Percentiles rank a stretch among this genome's conserved stretches.
phyloP scores from a whole-genome alignment of 106 monocot genomes.

The Narthecium ossifragum region DNA sequence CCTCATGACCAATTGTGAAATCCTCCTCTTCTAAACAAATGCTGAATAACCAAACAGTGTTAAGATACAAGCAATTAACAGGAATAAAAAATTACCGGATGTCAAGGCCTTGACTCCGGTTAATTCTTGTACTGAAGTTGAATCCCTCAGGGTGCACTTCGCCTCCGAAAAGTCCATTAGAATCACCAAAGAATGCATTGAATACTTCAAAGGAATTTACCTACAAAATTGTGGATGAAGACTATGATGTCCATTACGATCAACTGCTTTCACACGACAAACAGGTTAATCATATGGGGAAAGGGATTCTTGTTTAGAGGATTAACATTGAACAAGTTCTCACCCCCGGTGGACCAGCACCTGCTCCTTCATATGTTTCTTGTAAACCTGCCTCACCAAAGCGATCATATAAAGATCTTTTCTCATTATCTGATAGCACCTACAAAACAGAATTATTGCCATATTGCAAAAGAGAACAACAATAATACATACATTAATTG shows the following conservation, averaged over 20 bases:
- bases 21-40: too few species aligned
- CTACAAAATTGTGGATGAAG: constrained; percentile 28
- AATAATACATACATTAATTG: too few species aligned
- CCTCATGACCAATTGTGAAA: too few species aligned
- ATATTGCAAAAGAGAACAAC: constrained; percentile 14
- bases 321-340: constrained; percentile 5
- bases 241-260: too few species aligned
- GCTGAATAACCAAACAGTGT: too few species aligned
- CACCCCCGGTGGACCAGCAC: constrained; percentile 58
- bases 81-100: constrained; percentile 59
- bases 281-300: neutral
- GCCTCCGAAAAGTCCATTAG: constrained; percentile 62
- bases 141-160: constrained; percentile 42
- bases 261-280: neutral
- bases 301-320: too few species aligned
- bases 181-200: constrained; percentile 73
- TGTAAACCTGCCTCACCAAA: constrained; percentile 73
- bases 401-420: constrained; percentile 87
- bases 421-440: constrained; percentile 96
- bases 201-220: constrained; percentile 92
- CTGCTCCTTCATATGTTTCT: constrained; percentile 42
- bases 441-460: constrained; percentile 33
- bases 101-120: constrained; percentile 42
- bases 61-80: too few species aligned
- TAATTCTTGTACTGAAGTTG: constrained; percentile 39